A percentile compares a stretch with the other conserved stretches of the same genome.
Evolutionary conservation across 345 rosid genomes (phyloP).

Genomic region (Rubroshorea leprosula): DNA sequence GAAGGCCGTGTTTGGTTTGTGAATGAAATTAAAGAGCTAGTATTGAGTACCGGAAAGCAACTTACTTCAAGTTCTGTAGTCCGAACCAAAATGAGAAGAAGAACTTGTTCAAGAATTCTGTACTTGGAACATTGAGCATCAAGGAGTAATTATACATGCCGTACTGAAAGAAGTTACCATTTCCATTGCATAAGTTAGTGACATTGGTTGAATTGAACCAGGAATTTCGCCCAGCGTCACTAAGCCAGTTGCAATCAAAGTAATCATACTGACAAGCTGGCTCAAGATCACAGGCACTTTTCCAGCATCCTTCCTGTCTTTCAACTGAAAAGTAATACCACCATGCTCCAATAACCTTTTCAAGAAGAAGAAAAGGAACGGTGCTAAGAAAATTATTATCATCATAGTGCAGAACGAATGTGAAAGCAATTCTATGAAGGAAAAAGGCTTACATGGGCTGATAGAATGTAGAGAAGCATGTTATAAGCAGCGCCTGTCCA

Average conservation of each 20-base stretch:
- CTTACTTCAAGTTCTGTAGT: constrained; percentile 29
- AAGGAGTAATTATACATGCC: constrained; percentile 68
- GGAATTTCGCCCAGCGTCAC: constrained; percentile 26
- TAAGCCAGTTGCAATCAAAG: constrained; percentile 51
- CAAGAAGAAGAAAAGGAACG: not conserved
- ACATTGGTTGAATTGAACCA: constrained; percentile 65
- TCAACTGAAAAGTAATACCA: constrained; percentile 83
- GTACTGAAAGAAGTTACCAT: constrained; percentile 36
- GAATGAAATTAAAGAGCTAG: not conserved
- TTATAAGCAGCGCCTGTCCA: constrained; percentile 92
- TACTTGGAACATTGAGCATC: constrained; percentile 37
- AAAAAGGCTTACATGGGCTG: constrained; percentile 68
- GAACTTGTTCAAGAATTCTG: constrained; percentile 64
- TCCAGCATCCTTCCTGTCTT: constrained; percentile 78
- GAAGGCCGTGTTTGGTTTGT: not conserved
- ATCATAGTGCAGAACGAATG: not conserved
- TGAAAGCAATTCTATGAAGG: too few relatives aligned
- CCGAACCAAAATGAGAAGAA: constrained; percentile 95
- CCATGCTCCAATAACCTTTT: constrained; percentile 83
- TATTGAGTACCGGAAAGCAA: not conserved
- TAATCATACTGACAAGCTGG: constrained; percentile 22
- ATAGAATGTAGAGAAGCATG: constrained; percentile 76
- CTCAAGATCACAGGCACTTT: constrained; percentile 37
- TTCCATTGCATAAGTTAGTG: constrained; percentile 39
- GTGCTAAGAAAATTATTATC: too few relatives aligned